Base-by-base conservation (phyloP, 768 basidiomycete genomes). In the Suillus subalutaceus region DNA sequence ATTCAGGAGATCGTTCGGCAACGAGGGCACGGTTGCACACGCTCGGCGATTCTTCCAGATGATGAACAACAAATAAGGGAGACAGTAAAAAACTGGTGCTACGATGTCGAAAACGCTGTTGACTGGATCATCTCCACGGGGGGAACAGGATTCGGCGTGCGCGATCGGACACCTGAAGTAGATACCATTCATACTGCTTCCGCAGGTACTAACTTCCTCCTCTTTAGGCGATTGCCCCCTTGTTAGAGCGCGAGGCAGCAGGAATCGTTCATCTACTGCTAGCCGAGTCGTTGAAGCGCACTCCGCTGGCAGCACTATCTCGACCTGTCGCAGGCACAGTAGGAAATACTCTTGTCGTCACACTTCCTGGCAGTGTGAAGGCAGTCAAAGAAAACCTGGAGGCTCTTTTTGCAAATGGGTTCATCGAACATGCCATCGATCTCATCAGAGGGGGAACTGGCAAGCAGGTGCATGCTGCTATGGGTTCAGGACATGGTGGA, bases 111-210 rank as follows among this genome's bases (percentile, higher is more conserved):
- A 6, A 80, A 79, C 3, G 72, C 79, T n/a, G 77, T 90, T 16
- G 89, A 94, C 73, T 89, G 88, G 84, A 84, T 95, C 65, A 80
- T 97, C 68, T 92, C 92, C 7, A 92, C 91, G 0, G 94, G 94
- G 20, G 94, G 94, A 6, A 97, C 94, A 0, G 94, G 94, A 8
- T 94, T 95, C 72, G 91, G 93, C 1, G 80, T 85, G 38, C 80
- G 91, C 69, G 94, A 97, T 77, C 79, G 82, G 53, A 97, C 94
- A 5, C 94, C 94, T 46, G 93, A 97, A 84, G 94, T 92, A 56
- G 12, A 35, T 41, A 56, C 6, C 10, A 63, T n/a, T 1, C 44
- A 38, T 57, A 13, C 32, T 10, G 32, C 26, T 13, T 18, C n/a
- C 30, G 26, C 52, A 32, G 6, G 35, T 9, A 23, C 46, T 63